Base-by-base conservation (phyloP, 768 basidiomycete species). In the Mycena epipterygia region DNA sequence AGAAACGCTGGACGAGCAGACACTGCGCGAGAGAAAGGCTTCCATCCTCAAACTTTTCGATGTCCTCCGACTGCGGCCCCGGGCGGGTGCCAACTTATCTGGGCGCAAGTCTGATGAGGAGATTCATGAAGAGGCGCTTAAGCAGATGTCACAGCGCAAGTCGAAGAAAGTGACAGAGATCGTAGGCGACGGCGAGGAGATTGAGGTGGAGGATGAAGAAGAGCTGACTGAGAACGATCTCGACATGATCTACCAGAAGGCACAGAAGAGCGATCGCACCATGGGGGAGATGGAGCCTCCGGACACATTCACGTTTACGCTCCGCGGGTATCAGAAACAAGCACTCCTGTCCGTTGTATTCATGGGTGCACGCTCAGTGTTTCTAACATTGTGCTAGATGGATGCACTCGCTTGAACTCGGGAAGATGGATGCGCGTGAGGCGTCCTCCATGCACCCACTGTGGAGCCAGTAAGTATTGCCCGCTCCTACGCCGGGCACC, bases 321-420 rank as follows among this genome's bases (percentile, higher is more conserved):
- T 97, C 30, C 89, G 95, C 52, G 90, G 90, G 41, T 98, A 99
- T 81, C 97, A 98, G 77, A 97, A 96, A 77, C 97, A 99, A 80
- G 97, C 96, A 0, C 83, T 98, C 52, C 84, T 84, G 91, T 94
- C 61, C 53, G 90, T 79, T 19, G 11, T 32, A n/a, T 60, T 57
- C 49, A 37, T 48, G 32, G 2, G 41, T 37, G 32, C 48, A 23
- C 25, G n/a, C 51, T 25, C 19, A 48, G 2, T 52, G 37, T 58
- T 3, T 63, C 66, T 73, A 19, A 67, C 62, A 55, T 17, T n/a
- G 27, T 35, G 55, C 17, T 66, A 95, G 94, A 41, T 99, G 97
- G 97, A 96, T 98, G 96, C 84, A 90, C 73, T 93, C 93, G 3
- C 84, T 96, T 61, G 97, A 99, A 81, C 88, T 86, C 2, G 94